Base-by-base conservation (phyloP, 1,284 basidiomycete species). In the Fomitopsis palustris region DNA sequence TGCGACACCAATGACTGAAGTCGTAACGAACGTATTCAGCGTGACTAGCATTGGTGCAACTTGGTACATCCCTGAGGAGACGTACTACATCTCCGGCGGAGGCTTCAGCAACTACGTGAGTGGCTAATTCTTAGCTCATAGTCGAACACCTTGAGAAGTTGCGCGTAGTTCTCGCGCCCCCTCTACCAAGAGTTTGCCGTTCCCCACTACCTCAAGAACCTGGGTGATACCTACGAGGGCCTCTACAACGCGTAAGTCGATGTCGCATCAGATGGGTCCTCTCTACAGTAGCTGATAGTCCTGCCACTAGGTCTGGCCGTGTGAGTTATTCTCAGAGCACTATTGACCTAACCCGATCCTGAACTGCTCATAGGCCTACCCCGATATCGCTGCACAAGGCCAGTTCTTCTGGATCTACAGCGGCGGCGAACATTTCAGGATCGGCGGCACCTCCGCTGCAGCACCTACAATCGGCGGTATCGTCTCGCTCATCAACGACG, bases 1-100 rank as follows among this genome's bases (percentile, higher is more conserved):
- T 7, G 23, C 16, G n/a, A 14, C 29, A n/a, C 59, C n/a, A n/a
- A n/a, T n/a, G 60, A 41, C 21, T 55, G 1, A 12, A 35, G 9
- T 12, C 27, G 8, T 16, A 7, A 29, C 19, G 4, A 21, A 37
- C 29, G n/a, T 33, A 3, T 17, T 5, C 21, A 72, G 84, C 57
- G 79, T 86, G 9, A 86, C 85, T 6, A 65, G 83, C 0, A 86
- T 89, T 4, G 87, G 87, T 38, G 86, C 79, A 9, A 87, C 86
- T 0, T 70, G 74, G 25, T 66, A 77, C 53, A 75, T 87, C 25
- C 84, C 84, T 0, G 86, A 89, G 70, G 76, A 74, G 7, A 84
- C 82, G 0, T 77, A 80, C 1, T 70, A 61, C 65, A 84, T 84
- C 69, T 85, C 84, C 41, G 88, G 88, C 8, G 88, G 87, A 57